Base-by-base conservation (phyloP, 495 filamentous ascomycete species). In the Xylaria longipes region DNA sequence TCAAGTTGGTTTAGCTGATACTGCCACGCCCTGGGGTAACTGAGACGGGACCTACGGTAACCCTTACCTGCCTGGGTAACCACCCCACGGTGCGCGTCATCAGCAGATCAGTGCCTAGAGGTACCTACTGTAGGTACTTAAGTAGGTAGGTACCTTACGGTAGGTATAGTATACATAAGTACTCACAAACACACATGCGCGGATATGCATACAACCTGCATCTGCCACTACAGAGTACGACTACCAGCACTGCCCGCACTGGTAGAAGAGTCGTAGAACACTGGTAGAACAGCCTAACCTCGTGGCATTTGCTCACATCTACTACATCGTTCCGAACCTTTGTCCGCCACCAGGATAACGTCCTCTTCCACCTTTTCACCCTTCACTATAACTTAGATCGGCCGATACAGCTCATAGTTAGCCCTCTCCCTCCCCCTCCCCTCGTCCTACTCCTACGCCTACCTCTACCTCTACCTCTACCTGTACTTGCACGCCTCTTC, bases 21-120 rank as follows among this genome's bases (percentile, higher is more conserved):
- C 11, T 25, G n/a, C n/a, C 22, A 54, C 50, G 22, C 25, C 22
- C 45, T n/a, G 20, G 45, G 45, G 27, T 60, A 33, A n/a, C n/a
- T n/a, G n/a, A n/a, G n/a, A n/a, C n/a, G n/a, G n/a, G n/a, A n/a
- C n/a, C n/a, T n/a, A n/a, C n/a, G n/a, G n/a, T n/a, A n/a, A n/a
- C n/a, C n/a, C n/a, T n/a, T n/a, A n/a, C n/a, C n/a, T n/a, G n/a
- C 17, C 15, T 72, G 20, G 45, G 52, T 43, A 3, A 8, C 71
- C 48, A 56, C 69, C 74, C 68, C 46, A 73, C 68, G 64, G 72
- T 67, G 77, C 69, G 61, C 77, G 77, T 79, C 77, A 79, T 79
- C 73, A 79, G 77, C 74, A 52, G 57, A 68, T 78, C 71, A 78
- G 72, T 78, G 76, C 76, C 76, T 78, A 74, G 77, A n/a, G 20